Percentiles rank a stretch among this genome's conserved stretches.
Conservation (phyloP, 352 stramenopile species). For the Phytopythium helicoides region DNA sequence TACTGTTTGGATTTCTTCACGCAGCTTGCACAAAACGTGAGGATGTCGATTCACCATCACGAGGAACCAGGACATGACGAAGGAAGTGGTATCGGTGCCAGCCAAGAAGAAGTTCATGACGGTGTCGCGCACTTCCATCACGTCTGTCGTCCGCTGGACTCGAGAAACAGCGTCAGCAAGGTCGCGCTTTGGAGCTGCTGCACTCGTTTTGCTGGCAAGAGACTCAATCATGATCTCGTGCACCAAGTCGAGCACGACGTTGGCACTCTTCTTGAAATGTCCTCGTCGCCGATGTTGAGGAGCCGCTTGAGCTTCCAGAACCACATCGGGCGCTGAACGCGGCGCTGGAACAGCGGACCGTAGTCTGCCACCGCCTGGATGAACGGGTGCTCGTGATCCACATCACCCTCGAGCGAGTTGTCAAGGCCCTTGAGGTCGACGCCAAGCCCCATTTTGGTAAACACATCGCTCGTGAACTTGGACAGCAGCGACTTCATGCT, state of each 20-base stretch:
- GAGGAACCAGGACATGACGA: constrained; percentile 42
- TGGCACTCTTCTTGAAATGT: constrained; percentile 22
- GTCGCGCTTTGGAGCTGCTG: constrained; percentile 4
- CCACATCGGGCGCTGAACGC: constrained; percentile 40
- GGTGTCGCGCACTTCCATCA: constrained; percentile 47
- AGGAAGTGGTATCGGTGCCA: constrained; percentile 42
- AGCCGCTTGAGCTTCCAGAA: constrained; percentile 40
- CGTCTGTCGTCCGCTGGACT: constrained; percentile 18
- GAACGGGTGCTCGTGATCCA: constrained; percentile 40
- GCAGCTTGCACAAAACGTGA: no score
- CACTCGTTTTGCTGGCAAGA: constrained; percentile 17
- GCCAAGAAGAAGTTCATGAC: constrained; percentile 54
- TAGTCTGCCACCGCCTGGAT: constrained; percentile 37
- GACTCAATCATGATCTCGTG: constrained; percentile 46
- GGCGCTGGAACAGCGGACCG: constrained; percentile 15
- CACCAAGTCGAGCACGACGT: constrained; percentile 30
- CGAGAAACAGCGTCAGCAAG: constrained; percentile 6
- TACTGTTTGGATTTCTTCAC: no score
- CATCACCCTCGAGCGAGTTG: constrained; percentile 12
- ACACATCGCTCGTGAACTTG: constrained; percentile 68
- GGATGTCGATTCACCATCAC: constrained; percentile 8
- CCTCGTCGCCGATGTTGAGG: constrained; percentile 29
- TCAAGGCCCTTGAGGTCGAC: constrained; percentile 45
- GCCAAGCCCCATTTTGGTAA: constrained; percentile 71
- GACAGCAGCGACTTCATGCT: constrained; percentile 40